Percentiles rank a stretch among this genome's conserved stretches.
Conservation (phyloP, 441 rosid genomes). For the Brassica balearica region DNA sequence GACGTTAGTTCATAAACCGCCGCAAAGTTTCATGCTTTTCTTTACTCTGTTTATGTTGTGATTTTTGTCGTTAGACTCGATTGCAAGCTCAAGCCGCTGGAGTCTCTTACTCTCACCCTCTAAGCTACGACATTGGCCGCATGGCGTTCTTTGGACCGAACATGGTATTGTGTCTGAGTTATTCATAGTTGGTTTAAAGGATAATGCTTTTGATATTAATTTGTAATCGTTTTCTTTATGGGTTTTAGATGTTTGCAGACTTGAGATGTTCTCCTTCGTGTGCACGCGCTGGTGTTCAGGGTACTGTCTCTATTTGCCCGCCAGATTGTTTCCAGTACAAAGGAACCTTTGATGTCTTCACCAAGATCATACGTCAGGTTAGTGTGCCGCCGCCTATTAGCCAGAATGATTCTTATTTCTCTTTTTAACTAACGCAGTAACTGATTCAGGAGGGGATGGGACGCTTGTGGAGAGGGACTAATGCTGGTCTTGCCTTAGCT, state of each 20-base stretch:
- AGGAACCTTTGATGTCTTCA: slow-evolving; percentile 92
- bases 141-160: slow-evolving; percentile 93
- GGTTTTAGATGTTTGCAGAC: slow-evolving; percentile 86
- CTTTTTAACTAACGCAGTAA: slow-evolving; percentile 23
- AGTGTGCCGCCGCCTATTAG: too few relatives aligned
- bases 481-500: slow-evolving; percentile 94
- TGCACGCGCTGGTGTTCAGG: slow-evolving; percentile 92
- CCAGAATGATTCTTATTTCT: too few relatives aligned
- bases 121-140: slow-evolving; percentile 72
- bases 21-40: not conserved
- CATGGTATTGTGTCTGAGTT: slow-evolving; percentile 56
- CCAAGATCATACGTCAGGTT: slow-evolving; percentile 94
- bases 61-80: slow-evolving; percentile 66
- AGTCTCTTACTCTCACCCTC: slow-evolving; percentile 82
- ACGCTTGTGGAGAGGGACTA: slow-evolving; percentile 97
- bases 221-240: slow-evolving; percentile 22
- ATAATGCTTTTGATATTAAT: not conserved
- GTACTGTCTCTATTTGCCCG: slow-evolving; percentile 96
- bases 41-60: not conserved
- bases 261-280: slow-evolving; percentile 96
- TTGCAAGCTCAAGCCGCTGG: slow-evolving; percentile 99
- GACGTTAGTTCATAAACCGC: not conserved
- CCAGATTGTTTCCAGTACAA: slow-evolving; percentile 98
- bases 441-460: slow-evolving; percentile 79
- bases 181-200: slow-evolving; percentile 2